Evolutionary conservation across 2,329 filamentous ascomycete species (phyloP), one percentile per base, ranked within the genome.

Genomic region (Aureobasidium melanogenum): DNA sequence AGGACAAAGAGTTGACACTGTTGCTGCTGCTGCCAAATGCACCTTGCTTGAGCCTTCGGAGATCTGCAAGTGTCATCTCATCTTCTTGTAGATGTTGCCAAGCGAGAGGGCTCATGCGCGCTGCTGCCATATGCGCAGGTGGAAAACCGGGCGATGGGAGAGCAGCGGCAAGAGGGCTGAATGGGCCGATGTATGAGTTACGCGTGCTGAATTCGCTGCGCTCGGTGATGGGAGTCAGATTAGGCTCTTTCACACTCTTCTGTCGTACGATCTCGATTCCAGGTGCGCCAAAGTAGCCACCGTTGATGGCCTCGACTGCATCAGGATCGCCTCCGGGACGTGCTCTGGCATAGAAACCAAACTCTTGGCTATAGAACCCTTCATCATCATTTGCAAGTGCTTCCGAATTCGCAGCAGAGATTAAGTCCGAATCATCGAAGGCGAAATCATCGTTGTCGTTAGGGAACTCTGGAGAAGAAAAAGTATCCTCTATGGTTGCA

Each of bases 291-390:
- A 97, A 97, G 74, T 90, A 96, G 22, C 94, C 94, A 30, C 94
- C 94, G 67, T 91, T 88, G 15, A 85, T 82, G 67, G 88, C 89
- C 60, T 88, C 77, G 41, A 80, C 76, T 7, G 79, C 75, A 41
- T 77, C 77, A 60, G 76, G 75, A 32, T 76, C 77, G 22, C 69
- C 67, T 32, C 78, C 79, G 50, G 69, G 67, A 28, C 72, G 74
- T 0, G 74, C 71, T 47, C 74, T 71, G 12, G 92, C 91, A 72
- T 96, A 99, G 73, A 99, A 99, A 0, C 91, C 92, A 70, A 99
- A 99, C 72, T 99, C 94, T 67, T 91, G 88, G 0, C 94, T 94
- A 70, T 99, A 99, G 77, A 94, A 95, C 0, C 91, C 93, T 65
- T 97, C 93, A 7, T 87, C 87, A 69, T 99, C 94, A 66, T 91